These are phyloP conservation scores for Chlamydomonas applanata DNA, from an alignment of 139 green algal species.

Conservation along the genomic window DNA sequence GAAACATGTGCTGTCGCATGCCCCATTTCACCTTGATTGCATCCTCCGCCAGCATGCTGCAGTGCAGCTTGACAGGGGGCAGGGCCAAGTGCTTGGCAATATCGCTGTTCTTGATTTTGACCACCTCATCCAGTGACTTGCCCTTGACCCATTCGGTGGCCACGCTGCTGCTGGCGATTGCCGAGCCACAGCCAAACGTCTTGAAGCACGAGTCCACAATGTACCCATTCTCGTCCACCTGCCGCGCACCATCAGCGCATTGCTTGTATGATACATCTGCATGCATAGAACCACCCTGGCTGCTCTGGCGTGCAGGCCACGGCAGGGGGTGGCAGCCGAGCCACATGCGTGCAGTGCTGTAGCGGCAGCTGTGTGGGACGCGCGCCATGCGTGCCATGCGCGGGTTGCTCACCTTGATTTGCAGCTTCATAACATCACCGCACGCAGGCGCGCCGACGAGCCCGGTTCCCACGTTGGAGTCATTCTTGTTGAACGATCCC, in stretches of 20 bases:
- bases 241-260: not conserved
- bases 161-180: constrained; percentile 94
- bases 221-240: constrained; percentile 46
- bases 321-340: too few species aligned
- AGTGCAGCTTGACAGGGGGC: constrained; percentile 98
- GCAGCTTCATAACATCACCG: constrained; percentile 99
- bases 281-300: too few species aligned
- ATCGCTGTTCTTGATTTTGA: constrained; percentile 93
- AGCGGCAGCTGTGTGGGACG: too few species aligned
- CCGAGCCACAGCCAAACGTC: constrained; percentile 97
- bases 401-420: constrained; percentile 83
- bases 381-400: not conserved
- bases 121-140: constrained; percentile 78
- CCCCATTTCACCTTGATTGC: constrained; percentile 77
- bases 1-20: too few species aligned
- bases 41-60: constrained; percentile 96
- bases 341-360: too few species aligned
- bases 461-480: constrained; percentile 87
- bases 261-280: not conserved
- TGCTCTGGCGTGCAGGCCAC: too few species aligned
- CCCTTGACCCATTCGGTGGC: constrained; percentile 96
- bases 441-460: constrained; percentile 91
- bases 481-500: constrained; percentile 93
- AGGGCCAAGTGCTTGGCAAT: constrained; percentile 97
- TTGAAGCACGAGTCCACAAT: constrained; percentile 99